Conservation (phyloP, 164 flowering plant species). For the Annona squamosa region DNA sequence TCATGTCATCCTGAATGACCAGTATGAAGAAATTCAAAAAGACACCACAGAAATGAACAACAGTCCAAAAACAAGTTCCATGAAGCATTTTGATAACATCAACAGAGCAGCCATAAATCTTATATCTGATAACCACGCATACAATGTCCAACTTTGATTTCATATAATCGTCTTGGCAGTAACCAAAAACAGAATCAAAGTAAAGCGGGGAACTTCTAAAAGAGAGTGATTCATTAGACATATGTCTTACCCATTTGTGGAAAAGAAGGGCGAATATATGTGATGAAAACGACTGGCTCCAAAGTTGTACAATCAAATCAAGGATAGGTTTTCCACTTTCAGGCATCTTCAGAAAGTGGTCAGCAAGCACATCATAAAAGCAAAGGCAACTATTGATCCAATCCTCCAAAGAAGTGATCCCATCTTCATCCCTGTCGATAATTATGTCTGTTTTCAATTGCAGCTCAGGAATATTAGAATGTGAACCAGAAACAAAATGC, state of each 20-base stretch:
- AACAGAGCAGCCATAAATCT: no score
- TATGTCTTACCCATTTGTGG: conserved; percentile 85
- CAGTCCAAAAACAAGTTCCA: no score
- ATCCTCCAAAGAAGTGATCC: conserved; percentile 36
- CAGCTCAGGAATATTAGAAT: conserved; percentile 12
- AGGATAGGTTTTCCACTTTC: conserved; percentile 66
- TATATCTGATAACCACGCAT: no score
- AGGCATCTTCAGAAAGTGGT: conserved; percentile 63
- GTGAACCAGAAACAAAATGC: not conserved
- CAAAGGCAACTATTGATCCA: conserved; percentile 39
- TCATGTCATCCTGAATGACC: no score
- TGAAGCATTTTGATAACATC: no score
- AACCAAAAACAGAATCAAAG: not conserved
- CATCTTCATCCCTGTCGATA: conserved; percentile 45
- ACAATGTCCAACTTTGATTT: no score
- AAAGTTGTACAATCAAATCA: conserved; percentile 81
- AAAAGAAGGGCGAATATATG: conserved; percentile 87
- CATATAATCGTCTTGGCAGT: no score
- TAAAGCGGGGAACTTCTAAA: not conserved
- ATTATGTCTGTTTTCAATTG: conserved; percentile 58
- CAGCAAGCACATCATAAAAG: conserved; percentile 85
- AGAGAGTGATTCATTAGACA: not conserved
- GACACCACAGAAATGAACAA: no score
- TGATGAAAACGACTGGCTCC: conserved; percentile 98
- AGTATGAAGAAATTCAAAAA: no score